Percentiles rank a stretch among this genome's conserved stretches.
Conservation (phyloP, 257 asterid species). For the Henckelia pumila region DNA sequence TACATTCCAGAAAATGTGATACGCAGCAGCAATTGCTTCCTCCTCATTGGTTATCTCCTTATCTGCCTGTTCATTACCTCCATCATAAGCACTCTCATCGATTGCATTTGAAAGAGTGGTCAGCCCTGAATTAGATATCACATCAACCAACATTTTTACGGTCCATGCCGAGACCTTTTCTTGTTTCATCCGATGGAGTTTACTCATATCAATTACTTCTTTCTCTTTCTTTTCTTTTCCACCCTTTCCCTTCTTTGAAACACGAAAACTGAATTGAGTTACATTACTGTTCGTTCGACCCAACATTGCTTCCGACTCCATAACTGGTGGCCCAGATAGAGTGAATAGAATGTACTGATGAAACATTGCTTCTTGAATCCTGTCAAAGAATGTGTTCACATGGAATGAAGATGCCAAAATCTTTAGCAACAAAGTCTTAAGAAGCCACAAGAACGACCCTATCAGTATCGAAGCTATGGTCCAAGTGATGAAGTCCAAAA, state of each 20-base stretch:
- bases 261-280: constrained; percentile 50
- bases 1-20: constrained; percentile 69
- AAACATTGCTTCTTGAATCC: constrained; percentile 72
- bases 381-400: constrained; percentile 73
- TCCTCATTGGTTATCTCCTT: constrained; percentile 74
- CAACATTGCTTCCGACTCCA: constrained; percentile 58
- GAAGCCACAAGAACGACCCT: constrained; percentile 72
- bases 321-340: constrained; percentile 63
- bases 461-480: constrained; percentile 61
- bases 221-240: constrained; percentile 58
- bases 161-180: constrained; percentile 92
- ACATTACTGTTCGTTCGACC: constrained; percentile 49
- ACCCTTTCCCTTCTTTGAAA: constrained; percentile 49
- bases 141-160: constrained; percentile 77
- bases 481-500: constrained; percentile 63
- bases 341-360: constrained; percentile 70
- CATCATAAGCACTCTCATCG: constrained; percentile 45
- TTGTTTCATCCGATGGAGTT: constrained; percentile 72
- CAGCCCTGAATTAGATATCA: constrained; percentile 67
- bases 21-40: constrained; percentile 85
- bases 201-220: constrained; percentile 52
- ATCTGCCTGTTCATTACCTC: constrained; percentile 51
- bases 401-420: constrained; percentile 79
- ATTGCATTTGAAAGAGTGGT: constrained; percentile 61
- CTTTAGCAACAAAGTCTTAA: constrained; percentile 71